Evolutionary conservation across 2,329 filamentous ascomycete genomes (phyloP), one percentile per base, ranked within the genome.

Genomic region (Emericellopsis cladophorae): DNA sequence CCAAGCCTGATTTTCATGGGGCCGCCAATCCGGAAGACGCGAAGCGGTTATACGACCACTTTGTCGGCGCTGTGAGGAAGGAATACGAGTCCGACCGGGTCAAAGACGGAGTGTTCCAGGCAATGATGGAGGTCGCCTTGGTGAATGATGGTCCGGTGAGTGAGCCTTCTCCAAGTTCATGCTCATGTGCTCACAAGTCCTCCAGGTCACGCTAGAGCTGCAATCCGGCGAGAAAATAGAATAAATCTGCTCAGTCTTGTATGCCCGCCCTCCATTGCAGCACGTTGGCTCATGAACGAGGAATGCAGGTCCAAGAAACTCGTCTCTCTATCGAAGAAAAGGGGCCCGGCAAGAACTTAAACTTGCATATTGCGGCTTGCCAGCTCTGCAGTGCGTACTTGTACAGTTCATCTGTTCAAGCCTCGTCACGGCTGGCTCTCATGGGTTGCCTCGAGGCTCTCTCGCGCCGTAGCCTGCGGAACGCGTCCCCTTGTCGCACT

Each of bases 91-190:
- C 74, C 7, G 84, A 87, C 8, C 80, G 72, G 47, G 89, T 98
- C 44, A 88, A 95, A 57, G 82, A 98, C 57, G 92, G 93, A n/a
- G 79, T 90, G 24, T 98, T 98, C 59, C 90, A 95, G 56, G 92
- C 92, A 39, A 95, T 94, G 89, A 98, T 98, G 92, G 83, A 96
- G 55, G 90, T 98, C 44, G 83, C 84, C 38, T 64, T 95, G 24
- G 79, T 95, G 39, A 96, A 96, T 50, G 90, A 96, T 50, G 79
- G 79, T 1, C 79, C 79, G 41, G 79, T 82, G 57, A 49, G 61
- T 56, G 12, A 23, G n/a, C n/a, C 32, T 21, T 15, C 10, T 36
- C 11, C 35, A 22, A 16, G 24, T 22, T 15, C 18, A 10, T 11
- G 6, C 34, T 12, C 31, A n/a, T 18, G n/a, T 15, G 39, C 10